These are phyloP conservation scores for Lojkania enalia DNA, from an alignment of 2,329 filamentous ascomycete species.

Conservation along the genomic window DNA sequence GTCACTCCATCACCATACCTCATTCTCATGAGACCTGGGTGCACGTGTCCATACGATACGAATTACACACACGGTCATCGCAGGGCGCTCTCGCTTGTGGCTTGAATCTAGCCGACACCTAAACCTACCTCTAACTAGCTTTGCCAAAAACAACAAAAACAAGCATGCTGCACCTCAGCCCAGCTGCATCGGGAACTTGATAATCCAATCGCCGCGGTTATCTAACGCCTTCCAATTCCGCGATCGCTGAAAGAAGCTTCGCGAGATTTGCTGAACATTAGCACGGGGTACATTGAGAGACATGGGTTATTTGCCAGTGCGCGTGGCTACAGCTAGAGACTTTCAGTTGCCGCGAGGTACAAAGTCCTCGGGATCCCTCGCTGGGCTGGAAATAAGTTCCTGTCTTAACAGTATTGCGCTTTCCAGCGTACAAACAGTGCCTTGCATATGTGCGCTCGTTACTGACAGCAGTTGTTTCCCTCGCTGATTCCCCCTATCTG, in stretches of 20 bases:
- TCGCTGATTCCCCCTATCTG: no score
- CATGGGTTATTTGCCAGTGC: background rate
- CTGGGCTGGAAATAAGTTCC: background rate
- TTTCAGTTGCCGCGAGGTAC: background rate
- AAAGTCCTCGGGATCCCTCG: background rate
- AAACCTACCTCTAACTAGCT: background rate
- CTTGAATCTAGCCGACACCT: background rate
- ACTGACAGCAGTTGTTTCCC: no score
- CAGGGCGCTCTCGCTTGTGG: background rate
- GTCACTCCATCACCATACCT: background rate
- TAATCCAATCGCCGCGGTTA: background rate
- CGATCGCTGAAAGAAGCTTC: background rate
- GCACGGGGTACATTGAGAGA: no score
- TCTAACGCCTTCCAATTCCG: background rate
- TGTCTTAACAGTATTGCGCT: no score
- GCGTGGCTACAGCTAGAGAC: background rate
- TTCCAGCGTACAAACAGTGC: background rate
- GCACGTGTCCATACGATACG: no score
- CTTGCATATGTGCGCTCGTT: no score
- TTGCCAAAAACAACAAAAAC: background rate
- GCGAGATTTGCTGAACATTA: background rate
- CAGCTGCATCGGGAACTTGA: background rate
- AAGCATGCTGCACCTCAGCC: background rate
- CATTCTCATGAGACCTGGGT: no score
- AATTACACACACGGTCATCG: background rate